phyloP scores from a whole-genome alignment of 2,329 filamentous ascomycete species.

The Arthrobotrys iridis region DNA sequence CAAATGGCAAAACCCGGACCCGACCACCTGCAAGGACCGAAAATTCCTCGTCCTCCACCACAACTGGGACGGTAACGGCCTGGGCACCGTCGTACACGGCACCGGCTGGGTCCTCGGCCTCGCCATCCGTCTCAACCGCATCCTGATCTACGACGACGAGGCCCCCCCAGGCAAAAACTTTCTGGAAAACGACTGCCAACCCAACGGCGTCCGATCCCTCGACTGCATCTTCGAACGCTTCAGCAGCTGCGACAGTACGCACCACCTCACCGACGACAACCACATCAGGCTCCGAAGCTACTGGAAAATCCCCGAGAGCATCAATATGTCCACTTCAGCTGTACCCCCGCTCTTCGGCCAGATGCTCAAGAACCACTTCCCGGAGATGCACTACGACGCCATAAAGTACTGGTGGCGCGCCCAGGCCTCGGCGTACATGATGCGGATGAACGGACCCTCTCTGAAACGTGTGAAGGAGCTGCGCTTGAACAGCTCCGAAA shows the following conservation, averaged over 20 bases:
- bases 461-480: slow-evolving; percentile 49
- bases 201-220: slow-evolving; percentile 49
- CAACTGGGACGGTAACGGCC: slow-evolving; percentile 56
- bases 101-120: slow-evolving; percentile 50
- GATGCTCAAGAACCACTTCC: slow-evolving; percentile 48
- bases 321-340: slow-evolving; percentile 43
- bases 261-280: slow-evolving; percentile 21
- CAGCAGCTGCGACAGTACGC: slow-evolving; percentile 51
- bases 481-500: slow-evolving; percentile 37
- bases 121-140: slow-evolving; percentile 54
- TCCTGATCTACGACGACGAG: slow-evolving; percentile 54
- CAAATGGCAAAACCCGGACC: slow-evolving; percentile 52
- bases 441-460: slow-evolving; percentile 55
- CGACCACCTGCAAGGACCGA: slow-evolving; percentile 24
- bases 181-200: slow-evolving; percentile 33
- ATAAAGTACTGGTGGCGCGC: slow-evolving; percentile 57
- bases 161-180: slow-evolving; percentile 55
- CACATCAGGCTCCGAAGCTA: slow-evolving; percentile 28
- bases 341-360: slow-evolving; percentile 54
- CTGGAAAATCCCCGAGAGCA: slow-evolving; percentile 27
- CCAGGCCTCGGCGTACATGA: slow-evolving; percentile 55
- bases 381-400: slow-evolving; percentile 55
- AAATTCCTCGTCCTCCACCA: slow-evolving; percentile 54
- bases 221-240: slow-evolving; percentile 56
- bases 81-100: slow-evolving; percentile 55